Evolutionary conservation across 1,284 basidiomycete species (phyloP).

Genomic region (Lentinula novae-zelandiae): DNA sequence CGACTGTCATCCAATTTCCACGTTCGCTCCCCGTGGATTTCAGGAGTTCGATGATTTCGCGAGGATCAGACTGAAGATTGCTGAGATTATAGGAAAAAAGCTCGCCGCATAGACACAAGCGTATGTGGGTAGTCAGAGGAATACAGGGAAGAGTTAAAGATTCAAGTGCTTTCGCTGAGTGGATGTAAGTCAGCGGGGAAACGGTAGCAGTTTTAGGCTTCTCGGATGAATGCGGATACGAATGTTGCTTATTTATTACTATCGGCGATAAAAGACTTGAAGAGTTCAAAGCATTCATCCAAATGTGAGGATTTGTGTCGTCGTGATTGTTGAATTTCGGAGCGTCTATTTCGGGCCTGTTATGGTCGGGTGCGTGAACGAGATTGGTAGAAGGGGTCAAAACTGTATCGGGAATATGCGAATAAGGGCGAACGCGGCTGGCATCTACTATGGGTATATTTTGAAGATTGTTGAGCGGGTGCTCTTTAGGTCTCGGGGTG

Average conservation of each 20-base stretch:
- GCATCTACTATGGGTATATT: not conserved
- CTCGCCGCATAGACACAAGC: conserved; percentile 34
- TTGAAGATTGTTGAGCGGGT: not conserved
- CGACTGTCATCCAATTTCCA: conserved; percentile 53
- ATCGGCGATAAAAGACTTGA: not conserved
- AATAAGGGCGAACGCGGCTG: not conserved
- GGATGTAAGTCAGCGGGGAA: conserved; percentile 8
- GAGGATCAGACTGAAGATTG: conserved; percentile 38
- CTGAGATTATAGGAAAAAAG: conserved; percentile 39
- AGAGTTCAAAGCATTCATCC: not conserved
- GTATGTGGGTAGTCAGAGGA: conserved; percentile 25
- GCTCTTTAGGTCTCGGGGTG: not conserved
- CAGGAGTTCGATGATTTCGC: conserved; percentile 41
- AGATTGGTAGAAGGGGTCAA: not conserved
- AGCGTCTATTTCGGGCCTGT: not conserved
- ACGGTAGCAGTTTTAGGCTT: not conserved
- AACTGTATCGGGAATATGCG: not conserved
- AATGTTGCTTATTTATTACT: not conserved
- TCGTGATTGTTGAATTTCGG: not conserved
- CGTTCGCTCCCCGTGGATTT: conserved; percentile 38
- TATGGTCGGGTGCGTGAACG: not conserved
- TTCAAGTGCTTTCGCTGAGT: not conserved
- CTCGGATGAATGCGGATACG: not conserved
- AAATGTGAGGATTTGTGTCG: not conserved
- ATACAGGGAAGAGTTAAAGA: conserved; percentile 18